Conservation (phyloP, 2,329 filamentous ascomycete species). For the Plenodomus lindquistii region DNA sequence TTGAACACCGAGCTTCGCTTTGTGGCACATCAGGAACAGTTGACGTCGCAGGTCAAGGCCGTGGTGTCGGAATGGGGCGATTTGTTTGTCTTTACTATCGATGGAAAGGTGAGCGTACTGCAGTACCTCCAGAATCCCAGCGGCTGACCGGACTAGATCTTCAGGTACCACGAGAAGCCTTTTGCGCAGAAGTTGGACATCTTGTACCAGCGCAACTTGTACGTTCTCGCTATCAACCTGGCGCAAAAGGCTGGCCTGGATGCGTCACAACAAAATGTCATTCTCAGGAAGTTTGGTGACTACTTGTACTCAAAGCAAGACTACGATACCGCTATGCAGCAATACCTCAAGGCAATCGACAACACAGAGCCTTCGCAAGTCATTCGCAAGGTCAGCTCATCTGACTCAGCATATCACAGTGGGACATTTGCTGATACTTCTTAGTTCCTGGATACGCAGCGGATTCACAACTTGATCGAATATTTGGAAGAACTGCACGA, state of each 20-base stretch:
- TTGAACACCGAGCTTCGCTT: conserved; percentile 91
- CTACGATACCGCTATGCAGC: conserved; percentile 98
- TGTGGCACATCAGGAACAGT: conserved; percentile 83
- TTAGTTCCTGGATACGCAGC: conserved; percentile 91
- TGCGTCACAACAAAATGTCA: conserved; percentile 79
- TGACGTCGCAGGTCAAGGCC: conserved; percentile 77
- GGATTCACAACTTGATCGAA: conserved; percentile 95
- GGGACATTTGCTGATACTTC: conserved; percentile 10
- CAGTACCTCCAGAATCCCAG: neutral
- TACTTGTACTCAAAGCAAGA: conserved; percentile 93
- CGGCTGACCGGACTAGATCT: conserved; percentile 60
- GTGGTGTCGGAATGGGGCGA: conserved; percentile 90
- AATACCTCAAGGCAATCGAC: conserved; percentile 94
- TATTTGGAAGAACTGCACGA: conserved; percentile 97
- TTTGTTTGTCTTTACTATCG: conserved; percentile 84
- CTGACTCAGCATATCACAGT: neutral
- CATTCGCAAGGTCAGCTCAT: conserved; percentile 73
- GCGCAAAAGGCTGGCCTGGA: conserved; percentile 88
- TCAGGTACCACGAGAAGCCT: conserved; percentile 86
- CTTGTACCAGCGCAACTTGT: conserved; percentile 91
- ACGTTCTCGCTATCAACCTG: conserved; percentile 86
- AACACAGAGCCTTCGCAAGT: conserved; percentile 96
- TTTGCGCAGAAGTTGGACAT: conserved; percentile 91
- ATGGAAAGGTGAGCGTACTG: conserved; percentile 73
- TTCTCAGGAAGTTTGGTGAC: conserved; percentile 92